A percentile compares a stretch with the other conserved stretches of the same genome.
Evolutionary conservation across 2,329 filamentous ascomycete species (phyloP).

Genomic region (Pseudogymnoascus verrucosus): DNA sequence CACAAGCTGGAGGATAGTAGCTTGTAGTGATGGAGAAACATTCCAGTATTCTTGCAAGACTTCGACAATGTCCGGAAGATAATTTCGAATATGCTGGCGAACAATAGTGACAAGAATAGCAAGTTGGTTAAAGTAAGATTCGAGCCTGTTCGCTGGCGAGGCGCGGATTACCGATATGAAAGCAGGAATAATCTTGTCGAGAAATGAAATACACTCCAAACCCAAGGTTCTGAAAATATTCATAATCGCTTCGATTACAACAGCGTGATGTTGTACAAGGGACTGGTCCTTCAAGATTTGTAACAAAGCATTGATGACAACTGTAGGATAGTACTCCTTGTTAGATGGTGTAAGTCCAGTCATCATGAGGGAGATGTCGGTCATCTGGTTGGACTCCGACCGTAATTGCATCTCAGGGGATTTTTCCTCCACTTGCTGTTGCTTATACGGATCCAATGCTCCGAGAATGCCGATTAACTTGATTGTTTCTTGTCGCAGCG

Average conservation of each 20-base stretch:
- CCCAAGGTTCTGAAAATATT: constrained; percentile 96
- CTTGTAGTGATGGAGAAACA: constrained; percentile 69
- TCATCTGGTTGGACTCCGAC: constrained; percentile 58
- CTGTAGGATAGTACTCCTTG: constrained; percentile 97
- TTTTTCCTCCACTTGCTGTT: constrained; percentile 87
- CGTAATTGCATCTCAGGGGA: constrained; percentile 71
- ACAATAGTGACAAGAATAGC: constrained; percentile 91
- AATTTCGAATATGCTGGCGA: constrained; percentile 89
- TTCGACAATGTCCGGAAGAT: constrained; percentile 76
- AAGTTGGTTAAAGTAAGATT: constrained; percentile 96
- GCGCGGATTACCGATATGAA: constrained; percentile 85
- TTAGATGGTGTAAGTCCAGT: constrained; percentile 90
- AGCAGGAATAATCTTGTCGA: constrained; percentile 87
- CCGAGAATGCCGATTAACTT: constrained; percentile 94
- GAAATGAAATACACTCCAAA: constrained; percentile 89
- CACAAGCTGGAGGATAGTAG: constrained; percentile 83
- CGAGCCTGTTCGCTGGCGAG: constrained; percentile 68
- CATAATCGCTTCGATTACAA: constrained; percentile 96
- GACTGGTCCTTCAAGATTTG: constrained; percentile 88
- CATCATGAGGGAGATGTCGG: constrained; percentile 97
- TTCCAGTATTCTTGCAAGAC: constrained; percentile 90
- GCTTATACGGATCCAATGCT: constrained; percentile 90
- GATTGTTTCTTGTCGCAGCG: constrained; percentile 86
- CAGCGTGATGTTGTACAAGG: constrained; percentile 80
- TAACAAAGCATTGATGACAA: constrained; percentile 92